Evolutionary conservation across 352 stramenopile species (phyloP), one percentile per base, ranked within the genome.

Genomic region (Phytopythium sindhum): DNA sequence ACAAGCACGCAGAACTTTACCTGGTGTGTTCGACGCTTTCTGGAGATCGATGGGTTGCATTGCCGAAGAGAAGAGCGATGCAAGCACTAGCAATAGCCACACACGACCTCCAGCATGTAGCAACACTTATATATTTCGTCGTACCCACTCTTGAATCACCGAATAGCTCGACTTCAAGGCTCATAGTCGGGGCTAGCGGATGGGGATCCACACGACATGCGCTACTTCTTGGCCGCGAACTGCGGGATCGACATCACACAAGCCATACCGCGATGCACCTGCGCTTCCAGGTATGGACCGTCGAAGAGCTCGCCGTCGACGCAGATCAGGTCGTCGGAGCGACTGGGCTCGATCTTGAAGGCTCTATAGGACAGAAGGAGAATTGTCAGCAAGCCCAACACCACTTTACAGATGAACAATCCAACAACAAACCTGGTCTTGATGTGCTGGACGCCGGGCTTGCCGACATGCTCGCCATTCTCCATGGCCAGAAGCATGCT

Each of bases 241-340:
- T 21, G 21, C 23, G 70, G 73, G 4, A 82, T 53, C 15, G 69
- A 51, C 33, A 90, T 77, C 39, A 89, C 74, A 19, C 81, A 70
- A 28, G 73, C 81, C 56, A 90, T 66, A 1, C 79, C 81, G 26
- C 77, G 75, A 51, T 90, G 80, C 15, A 90, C 80, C 58, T 90
- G 73, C 17, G 69, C 72, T 53, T 87, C 75, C 14, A 89, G 52
- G 24, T 72, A 76, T 6, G 73, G 68, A 0, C 81, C 81, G 2
- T 71, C 66, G 23, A 89, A 69, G 12, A 84, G 31, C 55, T 91
- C 80, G 15, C 81, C 81, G 50, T 91, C 81, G 17, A 91, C 71
- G 21, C 80, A 91, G 35, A 91, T 71, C 23, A 77, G 63, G 47
- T 87, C 77, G 23, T 69, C 67, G 0, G 68, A 31, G 9, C 78